These are phyloP conservation scores for Stachybotrys chlorohalonatus DNA, from an alignment of 2,329 filamentous ascomycete species.

Conservation along the genomic window DNA sequence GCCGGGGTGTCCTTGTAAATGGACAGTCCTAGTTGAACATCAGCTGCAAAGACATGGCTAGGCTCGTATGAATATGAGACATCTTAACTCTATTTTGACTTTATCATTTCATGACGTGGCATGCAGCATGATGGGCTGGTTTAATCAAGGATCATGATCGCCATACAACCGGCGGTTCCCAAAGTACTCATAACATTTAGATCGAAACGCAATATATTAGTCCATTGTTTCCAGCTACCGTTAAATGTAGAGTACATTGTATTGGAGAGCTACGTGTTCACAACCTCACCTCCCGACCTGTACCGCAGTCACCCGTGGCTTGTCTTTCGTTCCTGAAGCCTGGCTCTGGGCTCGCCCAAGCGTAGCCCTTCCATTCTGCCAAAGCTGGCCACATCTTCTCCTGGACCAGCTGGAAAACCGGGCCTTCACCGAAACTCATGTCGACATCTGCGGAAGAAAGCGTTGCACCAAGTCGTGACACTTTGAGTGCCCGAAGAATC, in stretches of 20 bases:
- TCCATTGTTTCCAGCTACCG: too few relatives aligned
- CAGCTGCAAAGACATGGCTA: too few relatives aligned
- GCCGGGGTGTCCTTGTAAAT: too few relatives aligned
- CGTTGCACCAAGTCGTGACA: not conserved
- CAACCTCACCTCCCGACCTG: not conserved
- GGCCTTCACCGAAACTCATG: not conserved
- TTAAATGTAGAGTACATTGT: not conserved
- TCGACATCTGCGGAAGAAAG: not conserved
- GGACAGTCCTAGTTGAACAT: too few relatives aligned
- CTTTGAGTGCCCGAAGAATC: not conserved
- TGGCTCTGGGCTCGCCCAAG: not conserved
- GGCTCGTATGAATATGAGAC: too few relatives aligned
- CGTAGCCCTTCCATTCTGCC: slow-evolving; percentile 1
- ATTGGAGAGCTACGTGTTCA: not conserved
- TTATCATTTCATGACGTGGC: too few relatives aligned
- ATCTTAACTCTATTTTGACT: too few relatives aligned
- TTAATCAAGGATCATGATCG: too few relatives aligned
- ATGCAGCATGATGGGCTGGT: too few relatives aligned
- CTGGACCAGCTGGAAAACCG: not conserved
- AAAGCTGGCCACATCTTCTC: not conserved
- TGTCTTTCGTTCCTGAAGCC: slow-evolving; percentile 1
- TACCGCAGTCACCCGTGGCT: not conserved
- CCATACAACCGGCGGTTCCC: too few relatives aligned
- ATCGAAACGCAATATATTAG: too few relatives aligned
- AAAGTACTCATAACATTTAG: too few relatives aligned